Evolutionary conservation across 148 eudicot genomes (phyloP).

Genomic region (Spergularia marina): DNA sequence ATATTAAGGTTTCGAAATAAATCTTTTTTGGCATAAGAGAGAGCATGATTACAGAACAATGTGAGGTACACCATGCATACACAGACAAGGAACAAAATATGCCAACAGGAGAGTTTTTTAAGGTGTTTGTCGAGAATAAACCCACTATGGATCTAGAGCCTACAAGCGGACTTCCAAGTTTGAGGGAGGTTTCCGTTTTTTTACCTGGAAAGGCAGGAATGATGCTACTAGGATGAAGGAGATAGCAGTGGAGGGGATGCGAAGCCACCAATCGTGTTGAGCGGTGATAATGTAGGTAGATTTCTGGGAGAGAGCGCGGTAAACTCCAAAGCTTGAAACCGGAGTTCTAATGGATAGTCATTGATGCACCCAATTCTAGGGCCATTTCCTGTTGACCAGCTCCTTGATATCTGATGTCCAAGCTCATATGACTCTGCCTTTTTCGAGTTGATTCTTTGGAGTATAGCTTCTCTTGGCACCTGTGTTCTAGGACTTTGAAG

Average conservation of each 20-base stretch:
- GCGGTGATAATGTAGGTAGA: conserved; percentile 17
- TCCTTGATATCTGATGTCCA: conserved; percentile 57
- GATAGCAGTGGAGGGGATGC: conserved; percentile 27
- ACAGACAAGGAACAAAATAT: too few relatives aligned
- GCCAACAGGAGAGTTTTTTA: too few relatives aligned
- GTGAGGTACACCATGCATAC: too few relatives aligned
- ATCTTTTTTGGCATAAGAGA: too few relatives aligned
- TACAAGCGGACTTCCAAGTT: too few relatives aligned
- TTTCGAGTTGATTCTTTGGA: conserved; percentile 72
- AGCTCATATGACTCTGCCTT: conserved; percentile 58
- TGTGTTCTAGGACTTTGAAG: conserved; percentile 68
- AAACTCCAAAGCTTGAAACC: conserved; percentile 71
- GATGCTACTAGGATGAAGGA: conserved; percentile 9
- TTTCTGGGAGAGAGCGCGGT: conserved; percentile 64
- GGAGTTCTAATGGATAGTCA: conserved; percentile 74
- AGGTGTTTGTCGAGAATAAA: too few relatives aligned
- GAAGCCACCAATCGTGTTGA: conserved; percentile 19
- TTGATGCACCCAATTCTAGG: conserved; percentile 85
- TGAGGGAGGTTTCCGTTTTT: too few relatives aligned
- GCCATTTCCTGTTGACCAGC: conserved; percentile 83
- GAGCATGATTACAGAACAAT: too few relatives aligned
- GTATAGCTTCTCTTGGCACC: conserved; percentile 56
- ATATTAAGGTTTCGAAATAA: too few relatives aligned
- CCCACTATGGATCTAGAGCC: too few relatives aligned
- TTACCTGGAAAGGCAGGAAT: not conserved